These are phyloP conservation scores for Phascolomyces articulosus DNA, from an alignment of 371 early-diverging fungal species.

Conservation along the genomic window DNA sequence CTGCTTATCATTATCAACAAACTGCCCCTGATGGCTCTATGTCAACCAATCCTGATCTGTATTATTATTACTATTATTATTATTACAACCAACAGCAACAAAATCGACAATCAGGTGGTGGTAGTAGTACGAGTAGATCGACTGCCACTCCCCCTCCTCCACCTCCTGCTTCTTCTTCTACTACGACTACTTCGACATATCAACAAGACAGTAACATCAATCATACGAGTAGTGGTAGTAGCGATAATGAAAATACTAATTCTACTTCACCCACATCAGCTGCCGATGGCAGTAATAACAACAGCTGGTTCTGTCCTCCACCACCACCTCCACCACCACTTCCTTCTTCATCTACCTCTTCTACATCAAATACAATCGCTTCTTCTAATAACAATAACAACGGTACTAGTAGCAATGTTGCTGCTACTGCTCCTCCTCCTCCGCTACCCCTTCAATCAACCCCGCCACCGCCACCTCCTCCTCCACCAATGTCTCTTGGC, in stretches of 20 bases:
- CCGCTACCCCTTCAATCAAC: slow-evolving; percentile 14
- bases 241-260: background rate
- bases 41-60: slow-evolving; percentile 38
- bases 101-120: slow-evolving; percentile 1
- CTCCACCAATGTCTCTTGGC: slow-evolving; percentile 18
- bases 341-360: background rate
- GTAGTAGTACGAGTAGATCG: background rate
- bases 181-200: background rate
- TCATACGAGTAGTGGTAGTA: background rate
- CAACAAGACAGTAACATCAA: background rate
- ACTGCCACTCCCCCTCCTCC: no score
- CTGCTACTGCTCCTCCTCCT: slow-evolving; percentile 14
- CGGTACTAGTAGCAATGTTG: background rate
- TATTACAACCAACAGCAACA: slow-evolving; percentile 52
- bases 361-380: background rate
- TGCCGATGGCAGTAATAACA: slow-evolving; percentile 8
- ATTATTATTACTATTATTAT: slow-evolving; percentile 51
- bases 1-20: slow-evolving; percentile 38
- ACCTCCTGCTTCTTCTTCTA: no score
- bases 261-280: background rate
- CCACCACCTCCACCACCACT: slow-evolving; percentile 12
- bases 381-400: background rate
- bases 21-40: slow-evolving; percentile 31
- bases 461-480: slow-evolving; percentile 31
- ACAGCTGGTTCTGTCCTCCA: slow-evolving; percentile 18